These are phyloP conservation scores for Melaleuca quinquenervia DNA, from an alignment of 345 rosid species.

Conservation along the genomic window DNA sequence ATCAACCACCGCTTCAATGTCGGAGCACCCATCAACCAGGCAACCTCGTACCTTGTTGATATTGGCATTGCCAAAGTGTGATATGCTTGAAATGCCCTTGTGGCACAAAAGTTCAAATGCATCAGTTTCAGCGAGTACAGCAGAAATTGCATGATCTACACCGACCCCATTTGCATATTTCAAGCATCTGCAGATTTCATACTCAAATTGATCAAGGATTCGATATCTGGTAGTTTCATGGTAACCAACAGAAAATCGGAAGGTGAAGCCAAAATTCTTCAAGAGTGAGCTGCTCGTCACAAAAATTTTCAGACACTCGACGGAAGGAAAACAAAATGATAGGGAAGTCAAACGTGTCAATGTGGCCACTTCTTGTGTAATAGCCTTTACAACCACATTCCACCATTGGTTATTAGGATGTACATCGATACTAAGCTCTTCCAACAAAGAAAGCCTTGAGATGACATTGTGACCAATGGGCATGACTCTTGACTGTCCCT, in stretches of 20 bases:
- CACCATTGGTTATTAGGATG: conserved; percentile 5
- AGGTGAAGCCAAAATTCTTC: conserved; percentile 2
- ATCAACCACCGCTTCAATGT: not conserved
- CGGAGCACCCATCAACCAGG: conserved; percentile 7
- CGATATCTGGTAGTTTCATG: not conserved
- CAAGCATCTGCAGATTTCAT: conserved; percentile 9
- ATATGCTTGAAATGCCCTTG: conserved; percentile 4
- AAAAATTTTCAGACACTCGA: not conserved
- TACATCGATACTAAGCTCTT: conserved; percentile 18
- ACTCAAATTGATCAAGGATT: conserved; percentile 6
- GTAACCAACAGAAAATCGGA: conserved; percentile 10
- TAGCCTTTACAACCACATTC: not conserved
- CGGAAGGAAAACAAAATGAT: conserved; percentile 6
- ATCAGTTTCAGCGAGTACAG: conserved; percentile 16
- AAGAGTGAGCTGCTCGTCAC: not conserved
- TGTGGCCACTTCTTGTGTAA: conserved; percentile 3
- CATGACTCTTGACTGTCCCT: not conserved
- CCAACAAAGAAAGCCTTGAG: conserved; percentile 14
- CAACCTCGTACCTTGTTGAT: conserved; percentile 5
- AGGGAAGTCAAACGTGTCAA: conserved; percentile 11
- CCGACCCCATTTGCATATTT: conserved; percentile 3
- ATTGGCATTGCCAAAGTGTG: not conserved
- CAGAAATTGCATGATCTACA: not conserved
- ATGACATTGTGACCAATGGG: conserved; percentile 1
- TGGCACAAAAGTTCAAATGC: conserved; percentile 15